These are phyloP conservation scores for Nakazawaea ernobii DNA, from an alignment of 805 yeast genomes.

Conservation along the genomic window DNA sequence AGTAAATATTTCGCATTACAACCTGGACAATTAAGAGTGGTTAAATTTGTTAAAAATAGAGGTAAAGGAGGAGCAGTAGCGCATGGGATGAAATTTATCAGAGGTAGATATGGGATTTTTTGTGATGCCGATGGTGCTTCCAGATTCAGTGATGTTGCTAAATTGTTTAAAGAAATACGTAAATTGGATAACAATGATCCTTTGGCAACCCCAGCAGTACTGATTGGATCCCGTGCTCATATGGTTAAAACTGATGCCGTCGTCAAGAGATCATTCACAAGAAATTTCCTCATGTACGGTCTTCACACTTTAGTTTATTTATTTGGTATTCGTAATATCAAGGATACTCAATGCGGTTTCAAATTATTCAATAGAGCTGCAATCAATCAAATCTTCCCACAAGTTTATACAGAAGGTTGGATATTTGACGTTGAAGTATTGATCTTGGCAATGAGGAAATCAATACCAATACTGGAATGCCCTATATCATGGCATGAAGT, in stretches of 20 bases:
- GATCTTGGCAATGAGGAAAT: conserved; percentile 69
- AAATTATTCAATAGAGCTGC: conserved; percentile 80
- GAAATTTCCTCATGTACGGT: conserved; percentile 91
- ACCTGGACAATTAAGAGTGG: conserved; percentile 63
- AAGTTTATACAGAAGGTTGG: conserved; percentile 97
- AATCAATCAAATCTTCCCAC: conserved; percentile 65
- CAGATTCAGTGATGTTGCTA: conserved; percentile 60
- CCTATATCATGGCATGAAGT: conserved; percentile 97
- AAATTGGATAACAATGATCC: conserved; percentile 16
- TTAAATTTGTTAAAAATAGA: conserved; percentile 67
- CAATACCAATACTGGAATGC: conserved; percentile 64
- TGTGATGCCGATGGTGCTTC: conserved; percentile 99
- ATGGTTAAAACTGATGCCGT: conserved; percentile 96
- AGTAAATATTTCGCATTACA: conserved; percentile 41
- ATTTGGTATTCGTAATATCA: conserved; percentile 81
- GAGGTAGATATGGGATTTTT: conserved; percentile 73
- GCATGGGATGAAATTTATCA: conserved; percentile 74
- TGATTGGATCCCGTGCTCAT: conserved; percentile 93
- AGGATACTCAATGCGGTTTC: conserved; percentile 97
- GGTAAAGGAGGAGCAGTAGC: conserved; percentile 98
- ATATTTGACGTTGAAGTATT: conserved; percentile 94
- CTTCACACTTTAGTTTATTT: conserved; percentile 79
- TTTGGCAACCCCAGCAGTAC: conserved; percentile 45
- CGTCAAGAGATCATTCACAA: conserved; percentile 81
- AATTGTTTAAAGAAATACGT: conserved; percentile 40